Conservation (phyloP, 2,329 filamentous ascomycete genomes). For the Penicillium decumbens region DNA sequence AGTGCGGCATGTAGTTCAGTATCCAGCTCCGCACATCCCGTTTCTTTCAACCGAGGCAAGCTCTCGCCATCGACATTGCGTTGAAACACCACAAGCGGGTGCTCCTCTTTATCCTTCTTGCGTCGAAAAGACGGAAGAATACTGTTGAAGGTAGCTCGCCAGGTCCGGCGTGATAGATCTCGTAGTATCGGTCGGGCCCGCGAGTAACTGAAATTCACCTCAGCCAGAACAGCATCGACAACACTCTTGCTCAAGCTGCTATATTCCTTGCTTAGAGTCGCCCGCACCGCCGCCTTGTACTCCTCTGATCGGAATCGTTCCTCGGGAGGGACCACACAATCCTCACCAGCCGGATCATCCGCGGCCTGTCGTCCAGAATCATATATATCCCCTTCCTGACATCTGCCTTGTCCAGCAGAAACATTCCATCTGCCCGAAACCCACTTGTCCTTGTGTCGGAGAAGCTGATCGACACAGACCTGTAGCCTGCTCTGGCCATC, state of each 20-base stretch:
- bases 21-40: slow-evolving; percentile 44
- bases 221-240: slow-evolving; percentile 46
- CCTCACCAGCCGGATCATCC: slow-evolving; percentile 12
- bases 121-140: slow-evolving; percentile 42
- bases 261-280: slow-evolving; percentile 42
- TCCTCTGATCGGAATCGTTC: slow-evolving; percentile 43
- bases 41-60: slow-evolving; percentile 37
- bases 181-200: slow-evolving; percentile 42
- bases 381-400: slow-evolving; percentile 5
- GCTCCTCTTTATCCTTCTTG: slow-evolving; percentile 38
- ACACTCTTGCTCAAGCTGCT: slow-evolving; percentile 41
- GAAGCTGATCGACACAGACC: slow-evolving; percentile 46
- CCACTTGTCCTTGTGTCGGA: slow-evolving; percentile 46
- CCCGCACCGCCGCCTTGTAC: slow-evolving; percentile 42
- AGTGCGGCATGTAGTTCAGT: slow-evolving; percentile 38
- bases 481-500: slow-evolving; percentile 46
- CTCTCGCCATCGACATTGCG: slow-evolving; percentile 30
- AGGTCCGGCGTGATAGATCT: slow-evolving; percentile 42
- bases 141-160: slow-evolving; percentile 43
- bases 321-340: slow-evolving; percentile 32
- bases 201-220: slow-evolving; percentile 46
- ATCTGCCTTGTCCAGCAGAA: slow-evolving; percentile 20
- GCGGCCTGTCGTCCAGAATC: not conserved
- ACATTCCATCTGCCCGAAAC: slow-evolving; percentile 46
- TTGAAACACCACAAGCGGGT: slow-evolving; percentile 41